phyloP scores from a whole-genome alignment of 306 rosid species.

The Abrus precatorius region DNA sequence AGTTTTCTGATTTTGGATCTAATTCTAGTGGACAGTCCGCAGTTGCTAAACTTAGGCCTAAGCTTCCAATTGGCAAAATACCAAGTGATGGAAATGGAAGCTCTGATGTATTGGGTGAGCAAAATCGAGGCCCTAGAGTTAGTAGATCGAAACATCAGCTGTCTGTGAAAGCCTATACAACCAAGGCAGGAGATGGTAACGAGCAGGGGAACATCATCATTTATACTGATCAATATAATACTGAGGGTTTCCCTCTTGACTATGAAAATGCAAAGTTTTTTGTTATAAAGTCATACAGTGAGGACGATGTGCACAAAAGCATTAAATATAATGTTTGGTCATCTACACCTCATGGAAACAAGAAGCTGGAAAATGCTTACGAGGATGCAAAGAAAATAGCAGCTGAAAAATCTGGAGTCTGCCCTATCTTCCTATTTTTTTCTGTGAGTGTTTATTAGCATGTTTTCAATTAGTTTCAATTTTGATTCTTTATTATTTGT shows the following conservation, averaged over 20 bases:
- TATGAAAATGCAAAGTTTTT: constrained; percentile 81
- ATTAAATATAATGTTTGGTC: constrained; percentile 97
- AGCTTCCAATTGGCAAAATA: constrained; percentile 58
- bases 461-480: neutral
- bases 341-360: constrained; percentile 95
- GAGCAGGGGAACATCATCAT: constrained; percentile 79
- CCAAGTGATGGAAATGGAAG: constrained; percentile 59
- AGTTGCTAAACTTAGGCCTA: constrained; percentile 65
- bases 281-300: constrained; percentile 95
- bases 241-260: constrained; percentile 73
- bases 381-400: constrained; percentile 79
- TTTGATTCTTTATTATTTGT: neutral
- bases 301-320: constrained; percentile 99
- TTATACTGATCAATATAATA: constrained; percentile 79
- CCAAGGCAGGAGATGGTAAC: constrained; percentile 77
- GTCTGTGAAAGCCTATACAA: constrained; percentile 75
- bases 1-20: constrained; percentile 67
- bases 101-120: constrained; percentile 78
- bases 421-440: constrained; percentile 83
- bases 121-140: constrained; percentile 91
- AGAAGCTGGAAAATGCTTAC: constrained; percentile 76
- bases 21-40: constrained; percentile 65
- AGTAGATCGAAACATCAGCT: constrained; percentile 69
- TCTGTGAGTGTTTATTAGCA: constrained; percentile 65
- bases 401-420: constrained; percentile 68